Evolutionary conservation across 129 eudicot species (phyloP), one percentile per base, ranked within the genome.

Genomic region (Ambrosia trifida): DNA sequence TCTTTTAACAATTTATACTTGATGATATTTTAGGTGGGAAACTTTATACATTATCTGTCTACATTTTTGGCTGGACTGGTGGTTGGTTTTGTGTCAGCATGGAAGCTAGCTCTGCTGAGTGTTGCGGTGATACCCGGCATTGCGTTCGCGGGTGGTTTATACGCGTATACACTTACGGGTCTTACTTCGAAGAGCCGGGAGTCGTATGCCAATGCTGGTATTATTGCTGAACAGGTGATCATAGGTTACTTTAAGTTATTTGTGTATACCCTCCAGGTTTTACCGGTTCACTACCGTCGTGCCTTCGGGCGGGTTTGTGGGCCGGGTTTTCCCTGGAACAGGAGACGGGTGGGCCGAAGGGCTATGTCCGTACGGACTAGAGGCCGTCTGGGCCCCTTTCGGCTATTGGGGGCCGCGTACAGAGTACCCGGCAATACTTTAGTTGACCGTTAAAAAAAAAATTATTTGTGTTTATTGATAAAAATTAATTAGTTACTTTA

Each of bases 1-100:
- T 24, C 28, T 24, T 24, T 24, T 24, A 24, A 24, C 28, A 24
- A 1, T 24, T 24, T 24, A 24, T 1, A 24, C 28, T 24, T 24
- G 1, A 24, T 24, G 28, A 40, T 40, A 40, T 40, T 40, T 40
- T 74, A 94, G 99, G 99, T 94, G 82, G 99, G 99, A 54, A 94
- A 94, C 76, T 94, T 94, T 72, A 94, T 94, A 10, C 99, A 94
- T 79, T 94, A 94, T 83, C 89, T 94, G 5, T 94, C 99, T 4
- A 94, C 99, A 5, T 94, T 94, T 79, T 54, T 94, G 89, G 99
- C 99, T 46, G 99, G 99, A 47, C 69, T 94, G 89, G 99, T 94
- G 89, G 99, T 94, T 53, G 99, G 99, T 81, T 94, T 94, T 72
- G 94, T 94, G 64, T 94, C 99, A 19, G 97, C 99, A 74, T 94